A percentile compares a stretch with the other conserved stretches of the same genome.
These are phyloP conservation scores for Lasiodiplodia sp. DNA, from an alignment of 2,329 filamentous ascomycete genomes.

Conservation along the genomic window DNA sequence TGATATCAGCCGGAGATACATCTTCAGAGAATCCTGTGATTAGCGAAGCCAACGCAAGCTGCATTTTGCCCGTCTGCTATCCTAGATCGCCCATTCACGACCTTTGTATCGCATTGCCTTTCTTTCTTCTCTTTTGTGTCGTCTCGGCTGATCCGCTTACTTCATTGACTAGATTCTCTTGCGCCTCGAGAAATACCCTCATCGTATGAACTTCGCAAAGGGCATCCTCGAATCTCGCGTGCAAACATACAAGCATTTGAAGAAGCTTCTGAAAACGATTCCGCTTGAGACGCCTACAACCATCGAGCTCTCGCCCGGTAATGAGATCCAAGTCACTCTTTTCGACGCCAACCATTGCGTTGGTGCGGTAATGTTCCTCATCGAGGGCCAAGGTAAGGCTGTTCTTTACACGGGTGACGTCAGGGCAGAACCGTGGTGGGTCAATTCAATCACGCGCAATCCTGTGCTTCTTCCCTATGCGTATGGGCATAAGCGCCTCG, in stretches of 20 bases:
- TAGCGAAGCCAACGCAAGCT: neutral
- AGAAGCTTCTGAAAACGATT: conserved; percentile 76
- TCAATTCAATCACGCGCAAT: conserved; percentile 74
- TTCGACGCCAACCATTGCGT: conserved; percentile 93
- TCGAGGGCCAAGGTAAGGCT: conserved; percentile 74
- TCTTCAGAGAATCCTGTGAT: neutral
- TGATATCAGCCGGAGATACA: neutral
- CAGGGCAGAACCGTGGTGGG: conserved; percentile 85
- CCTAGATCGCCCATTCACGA: neutral
- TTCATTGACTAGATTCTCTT: conserved; percentile 67
- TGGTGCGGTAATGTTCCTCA: conserved; percentile 90
- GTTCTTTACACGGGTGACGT: conserved; percentile 91
- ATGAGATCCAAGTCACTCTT: conserved; percentile 79
- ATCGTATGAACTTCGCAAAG: conserved; percentile 80
- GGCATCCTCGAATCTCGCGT: conserved; percentile 78
- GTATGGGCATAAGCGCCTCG: conserved; percentile 57
- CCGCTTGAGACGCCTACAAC: conserved; percentile 80
- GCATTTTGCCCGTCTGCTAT: neutral
- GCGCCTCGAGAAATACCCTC: conserved; percentile 77
- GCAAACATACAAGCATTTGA: conserved; percentile 79
- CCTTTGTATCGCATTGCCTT: neutral
- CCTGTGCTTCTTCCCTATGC: conserved; percentile 79
- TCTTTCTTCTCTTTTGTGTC: neutral
- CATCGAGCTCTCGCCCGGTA: conserved; percentile 75
- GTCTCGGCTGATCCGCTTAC: conserved; percentile 1